Conservation (phyloP, 2,329 filamentous ascomycete genomes). For the Penicillium sp. region DNA sequence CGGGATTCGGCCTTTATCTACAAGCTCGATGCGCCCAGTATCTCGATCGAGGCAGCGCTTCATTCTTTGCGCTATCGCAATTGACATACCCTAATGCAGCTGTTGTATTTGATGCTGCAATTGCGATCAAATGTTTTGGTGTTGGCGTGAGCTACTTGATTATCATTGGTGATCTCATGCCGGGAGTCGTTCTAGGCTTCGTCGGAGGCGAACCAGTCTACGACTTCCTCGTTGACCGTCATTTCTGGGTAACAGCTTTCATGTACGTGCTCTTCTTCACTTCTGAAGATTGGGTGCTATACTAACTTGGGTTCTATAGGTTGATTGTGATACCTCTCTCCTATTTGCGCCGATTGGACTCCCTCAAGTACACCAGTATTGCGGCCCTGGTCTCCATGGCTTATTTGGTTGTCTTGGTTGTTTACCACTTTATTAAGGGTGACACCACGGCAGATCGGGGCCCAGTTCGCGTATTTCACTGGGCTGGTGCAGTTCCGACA, state of each 20-base stretch:
- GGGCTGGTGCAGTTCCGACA: conserved; percentile 76
- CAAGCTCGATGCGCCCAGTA: conserved; percentile 93
- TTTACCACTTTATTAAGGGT: conserved; percentile 82
- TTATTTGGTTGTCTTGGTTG: conserved; percentile 88
- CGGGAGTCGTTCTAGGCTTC: conserved; percentile 85
- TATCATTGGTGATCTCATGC: conserved; percentile 98
- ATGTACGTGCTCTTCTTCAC: conserved; percentile 60
- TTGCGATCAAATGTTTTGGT: conserved; percentile 97
- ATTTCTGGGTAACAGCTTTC: conserved; percentile 98
- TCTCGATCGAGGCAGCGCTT: conserved; percentile 82
- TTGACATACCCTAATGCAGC: conserved; percentile 96
- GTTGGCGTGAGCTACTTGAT: conserved; percentile 97
- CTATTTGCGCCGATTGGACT: conserved; percentile 88
- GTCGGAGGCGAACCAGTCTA: conserved; percentile 64
- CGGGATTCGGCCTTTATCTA: conserved; percentile 91
- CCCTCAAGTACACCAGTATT: conserved; percentile 94
- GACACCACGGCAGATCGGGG: conserved; percentile 76
- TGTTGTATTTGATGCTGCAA: conserved; percentile 92
- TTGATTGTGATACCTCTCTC: conserved; percentile 91
- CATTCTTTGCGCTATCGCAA: conserved; percentile 96
- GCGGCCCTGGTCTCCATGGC: conserved; percentile 90
- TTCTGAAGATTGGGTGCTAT: neutral
- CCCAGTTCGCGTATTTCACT: conserved; percentile 73
- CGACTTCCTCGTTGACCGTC: conserved; percentile 80
- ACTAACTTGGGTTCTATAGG: conserved; percentile 50